Conservation (phyloP, 345 rosid genomes). For the Euphorbia tirucalli region DNA sequence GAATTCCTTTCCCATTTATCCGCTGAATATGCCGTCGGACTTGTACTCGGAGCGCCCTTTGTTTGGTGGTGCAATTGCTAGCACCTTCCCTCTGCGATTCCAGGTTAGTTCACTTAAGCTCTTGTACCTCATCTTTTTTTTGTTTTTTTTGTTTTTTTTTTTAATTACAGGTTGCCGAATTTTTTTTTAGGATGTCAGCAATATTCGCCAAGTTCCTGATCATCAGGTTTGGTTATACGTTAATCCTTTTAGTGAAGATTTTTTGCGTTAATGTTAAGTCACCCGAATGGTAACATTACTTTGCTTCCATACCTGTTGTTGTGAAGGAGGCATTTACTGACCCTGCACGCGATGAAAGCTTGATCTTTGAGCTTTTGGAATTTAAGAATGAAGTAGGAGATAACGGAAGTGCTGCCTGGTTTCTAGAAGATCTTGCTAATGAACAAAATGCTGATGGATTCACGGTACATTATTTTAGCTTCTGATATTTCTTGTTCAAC, state of each 20-base stretch:
- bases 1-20: background rate
- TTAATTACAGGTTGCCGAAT: background rate
- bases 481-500: slow-evolving; percentile 6
- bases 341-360: slow-evolving; percentile 82
- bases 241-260: background rate
- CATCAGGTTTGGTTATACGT: slow-evolving; percentile 52
- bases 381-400: slow-evolving; percentile 62
- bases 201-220: slow-evolving; percentile 69
- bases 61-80: slow-evolving; percentile 64
- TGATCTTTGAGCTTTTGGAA: slow-evolving; percentile 74
- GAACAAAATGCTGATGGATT: slow-evolving; percentile 73
- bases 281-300: background rate
- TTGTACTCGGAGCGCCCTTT: slow-evolving; percentile 36
- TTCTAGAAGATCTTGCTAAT: slow-evolving; percentile 63
- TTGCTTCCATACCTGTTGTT: slow-evolving; percentile 6
- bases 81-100: slow-evolving; percentile 52
- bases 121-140: background rate
- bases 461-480: slow-evolving; percentile 36
- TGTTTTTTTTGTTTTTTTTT: background rate
- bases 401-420: slow-evolving; percentile 65
- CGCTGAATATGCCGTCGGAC: slow-evolving; percentile 39
- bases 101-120: slow-evolving; percentile 32
- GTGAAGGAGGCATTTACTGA: slow-evolving; percentile 78
- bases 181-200: slow-evolving; percentile 60
- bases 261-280: background rate